Conservation (phyloP, 805 yeast genomes). For the Suhomyces vadensis region DNA sequence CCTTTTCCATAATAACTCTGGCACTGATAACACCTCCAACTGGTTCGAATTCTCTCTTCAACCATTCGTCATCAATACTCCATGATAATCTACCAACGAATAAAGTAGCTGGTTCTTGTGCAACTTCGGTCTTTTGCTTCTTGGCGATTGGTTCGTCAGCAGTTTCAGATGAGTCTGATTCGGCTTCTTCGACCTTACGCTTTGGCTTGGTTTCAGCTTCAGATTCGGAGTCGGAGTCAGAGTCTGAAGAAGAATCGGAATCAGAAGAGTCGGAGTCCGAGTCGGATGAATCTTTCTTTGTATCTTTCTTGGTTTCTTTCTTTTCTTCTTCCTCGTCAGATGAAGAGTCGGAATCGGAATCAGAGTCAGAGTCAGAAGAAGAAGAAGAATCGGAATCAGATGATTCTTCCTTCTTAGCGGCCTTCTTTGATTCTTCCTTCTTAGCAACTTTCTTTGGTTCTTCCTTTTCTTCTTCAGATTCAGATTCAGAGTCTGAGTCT, state of each 20-base stretch:
- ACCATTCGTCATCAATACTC: slow-evolving; percentile 96
- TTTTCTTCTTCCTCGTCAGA: slow-evolving; percentile 19
- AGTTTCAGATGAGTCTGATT: slow-evolving; percentile 2
- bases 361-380: slow-evolving; percentile 25
- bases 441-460: slow-evolving; percentile 14
- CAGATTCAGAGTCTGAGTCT: slow-evolving; percentile 18
- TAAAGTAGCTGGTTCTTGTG: slow-evolving; percentile 76
- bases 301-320: slow-evolving; percentile 13
- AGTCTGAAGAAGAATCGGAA: slow-evolving; percentile 33
- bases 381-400: slow-evolving; percentile 22
- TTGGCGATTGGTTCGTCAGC: slow-evolving; percentile 42
- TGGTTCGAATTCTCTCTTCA: slow-evolving; percentile 80
- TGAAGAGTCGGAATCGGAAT: slow-evolving; percentile 30
- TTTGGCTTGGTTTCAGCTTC: slow-evolving; percentile 38
- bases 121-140: slow-evolving; percentile 48
- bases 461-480: slow-evolving; percentile 13
- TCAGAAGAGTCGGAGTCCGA: slow-evolving; percentile 20
- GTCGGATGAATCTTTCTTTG: slow-evolving; percentile 25
- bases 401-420: slow-evolving; percentile 16
- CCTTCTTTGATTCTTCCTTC: slow-evolving; percentile 15
- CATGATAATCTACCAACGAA: slow-evolving; percentile 98
- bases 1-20: slow-evolving; percentile 92
- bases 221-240: slow-evolving; percentile 33
- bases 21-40: slow-evolving; percentile 82
- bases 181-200: slow-evolving; percentile 24